These are phyloP conservation scores for Hypseocharis bilobata DNA, from an alignment of 441 rosid genomes.

Conservation along the genomic window DNA sequence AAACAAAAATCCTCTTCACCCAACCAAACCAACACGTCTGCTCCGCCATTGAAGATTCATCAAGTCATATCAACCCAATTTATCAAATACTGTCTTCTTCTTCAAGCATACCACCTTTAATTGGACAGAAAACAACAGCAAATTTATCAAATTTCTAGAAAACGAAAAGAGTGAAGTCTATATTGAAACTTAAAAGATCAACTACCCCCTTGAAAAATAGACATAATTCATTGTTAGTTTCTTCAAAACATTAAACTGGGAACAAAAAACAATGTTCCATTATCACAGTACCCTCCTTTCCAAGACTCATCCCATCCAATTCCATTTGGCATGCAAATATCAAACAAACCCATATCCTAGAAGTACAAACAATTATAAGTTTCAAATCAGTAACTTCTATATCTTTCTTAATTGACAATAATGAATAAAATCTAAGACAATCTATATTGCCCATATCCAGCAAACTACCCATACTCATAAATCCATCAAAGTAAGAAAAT, in stretches of 20 bases:
- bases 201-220: not conserved
- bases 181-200: not conserved
- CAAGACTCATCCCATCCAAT: slow-evolving; percentile 1
- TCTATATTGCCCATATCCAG: not conserved
- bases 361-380: not conserved
- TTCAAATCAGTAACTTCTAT: slow-evolving; percentile 3
- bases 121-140: not conserved
- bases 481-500: not conserved
- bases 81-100: slow-evolving; percentile 18
- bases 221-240: not conserved
- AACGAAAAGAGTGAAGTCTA: not conserved
- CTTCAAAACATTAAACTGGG: too few species aligned
- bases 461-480: not conserved
- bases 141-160: not conserved
- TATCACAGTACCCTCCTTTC: too few species aligned
- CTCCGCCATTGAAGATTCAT: slow-evolving; percentile 45
- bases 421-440: slow-evolving; percentile 2
- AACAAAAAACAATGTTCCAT: too few species aligned
- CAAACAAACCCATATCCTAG: not conserved
- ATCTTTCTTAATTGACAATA: not conserved
- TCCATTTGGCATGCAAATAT: too few species aligned
- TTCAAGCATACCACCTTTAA: slow-evolving; percentile 14
- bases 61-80: slow-evolving; percentile 19
- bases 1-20: slow-evolving; percentile 45
- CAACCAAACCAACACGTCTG: slow-evolving; percentile 55